Percentiles rank a stretch among this genome's conserved stretches.
Conservation (phyloP, 768 basidiomycete genomes). For the Dioszegia aurantiaca region DNA sequence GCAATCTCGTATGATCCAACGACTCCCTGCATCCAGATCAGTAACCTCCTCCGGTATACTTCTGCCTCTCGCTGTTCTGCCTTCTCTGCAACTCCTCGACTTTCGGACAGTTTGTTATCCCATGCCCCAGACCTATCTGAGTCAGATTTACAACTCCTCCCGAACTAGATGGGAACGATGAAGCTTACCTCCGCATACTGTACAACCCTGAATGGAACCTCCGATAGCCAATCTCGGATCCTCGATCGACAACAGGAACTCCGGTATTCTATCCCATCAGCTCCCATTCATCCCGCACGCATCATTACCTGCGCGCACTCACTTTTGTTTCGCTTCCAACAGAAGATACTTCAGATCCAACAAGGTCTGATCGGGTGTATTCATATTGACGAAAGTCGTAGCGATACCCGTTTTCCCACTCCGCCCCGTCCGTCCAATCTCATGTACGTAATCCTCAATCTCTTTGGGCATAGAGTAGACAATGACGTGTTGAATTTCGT, state of each 20-base stretch:
- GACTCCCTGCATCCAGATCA: slow-evolving; percentile 10
- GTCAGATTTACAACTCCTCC: background rate
- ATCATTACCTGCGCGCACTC: slow-evolving; percentile 44
- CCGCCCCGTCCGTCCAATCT: slow-evolving; percentile 95
- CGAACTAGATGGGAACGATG: too few relatives aligned
- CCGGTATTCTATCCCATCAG: slow-evolving; percentile 70
- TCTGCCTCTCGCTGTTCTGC: slow-evolving; percentile 80
- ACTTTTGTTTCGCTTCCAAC: slow-evolving; percentile 98
- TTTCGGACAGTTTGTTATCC: slow-evolving; percentile 92
- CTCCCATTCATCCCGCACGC: slow-evolving; percentile 3
- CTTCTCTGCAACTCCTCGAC: slow-evolving; percentile 87
- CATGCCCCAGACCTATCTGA: slow-evolving; percentile 79
- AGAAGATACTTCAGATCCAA: slow-evolving; percentile 94
- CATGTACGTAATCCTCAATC: slow-evolving; percentile 99
- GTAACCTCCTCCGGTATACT: slow-evolving; percentile 69
- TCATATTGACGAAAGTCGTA: slow-evolving; percentile 98
- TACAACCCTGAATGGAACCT: slow-evolving; percentile 77
- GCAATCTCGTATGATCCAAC: background rate
- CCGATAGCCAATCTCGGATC: slow-evolving; percentile 82
- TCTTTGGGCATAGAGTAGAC: slow-evolving; percentile 99
- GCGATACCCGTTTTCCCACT: slow-evolving; percentile 98
- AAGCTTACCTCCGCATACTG: slow-evolving; percentile 81
- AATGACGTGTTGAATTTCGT: slow-evolving; percentile 97
- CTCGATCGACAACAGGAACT: slow-evolving; percentile 82
- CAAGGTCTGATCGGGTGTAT: slow-evolving; percentile 90